These are phyloP conservation scores for Cutaneotrichosporon sp. DNA, from an alignment of 1,284 basidiomycete species.

Conservation along the genomic window DNA sequence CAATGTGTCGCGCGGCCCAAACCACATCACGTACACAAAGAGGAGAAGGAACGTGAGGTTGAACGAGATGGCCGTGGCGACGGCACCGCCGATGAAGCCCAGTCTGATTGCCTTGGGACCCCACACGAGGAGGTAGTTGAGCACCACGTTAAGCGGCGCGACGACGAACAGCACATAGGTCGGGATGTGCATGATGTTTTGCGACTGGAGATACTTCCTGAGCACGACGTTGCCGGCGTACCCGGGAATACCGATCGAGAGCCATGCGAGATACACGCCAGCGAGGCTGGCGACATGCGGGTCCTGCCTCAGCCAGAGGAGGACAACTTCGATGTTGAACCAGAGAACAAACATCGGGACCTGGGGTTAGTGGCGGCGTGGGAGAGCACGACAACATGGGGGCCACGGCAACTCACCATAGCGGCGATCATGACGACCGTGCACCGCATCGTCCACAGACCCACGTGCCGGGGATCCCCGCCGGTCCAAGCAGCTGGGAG, in stretches of 20 bases:
- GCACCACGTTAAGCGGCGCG: conserved; percentile 76
- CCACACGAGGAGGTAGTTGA: conserved; percentile 86
- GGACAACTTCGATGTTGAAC: conserved; percentile 73
- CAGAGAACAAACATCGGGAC: conserved; percentile 53
- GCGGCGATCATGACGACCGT: conserved; percentile 59
- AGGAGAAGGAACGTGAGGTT: conserved; percentile 66
- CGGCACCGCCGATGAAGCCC: conserved; percentile 88
- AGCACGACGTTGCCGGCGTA: conserved; percentile 53
- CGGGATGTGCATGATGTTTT: conserved; percentile 79
- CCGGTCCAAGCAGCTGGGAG: conserved; percentile 89
- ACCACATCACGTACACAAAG: conserved; percentile 67
- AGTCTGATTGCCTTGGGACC: conserved; percentile 69
- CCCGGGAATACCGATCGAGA: conserved; percentile 78
- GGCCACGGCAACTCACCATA: conserved; percentile 45
- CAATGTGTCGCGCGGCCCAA: conserved; percentile 76
- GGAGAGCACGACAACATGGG: too few species aligned
- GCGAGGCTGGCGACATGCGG: conserved; percentile 76
- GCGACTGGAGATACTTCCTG: conserved; percentile 68
- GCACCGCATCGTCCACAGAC: conserved; percentile 87
- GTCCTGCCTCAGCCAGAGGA: conserved; percentile 74
- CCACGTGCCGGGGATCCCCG: conserved; percentile 71
- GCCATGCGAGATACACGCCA: conserved; percentile 67
- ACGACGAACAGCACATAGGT: conserved; percentile 78
- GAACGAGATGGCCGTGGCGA: conserved; percentile 82
- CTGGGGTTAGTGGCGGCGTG: conserved; percentile 18